Evolutionary conservation across 1,284 basidiomycete species (phyloP).

Genomic region (Mycosarcoma maydis): DNA sequence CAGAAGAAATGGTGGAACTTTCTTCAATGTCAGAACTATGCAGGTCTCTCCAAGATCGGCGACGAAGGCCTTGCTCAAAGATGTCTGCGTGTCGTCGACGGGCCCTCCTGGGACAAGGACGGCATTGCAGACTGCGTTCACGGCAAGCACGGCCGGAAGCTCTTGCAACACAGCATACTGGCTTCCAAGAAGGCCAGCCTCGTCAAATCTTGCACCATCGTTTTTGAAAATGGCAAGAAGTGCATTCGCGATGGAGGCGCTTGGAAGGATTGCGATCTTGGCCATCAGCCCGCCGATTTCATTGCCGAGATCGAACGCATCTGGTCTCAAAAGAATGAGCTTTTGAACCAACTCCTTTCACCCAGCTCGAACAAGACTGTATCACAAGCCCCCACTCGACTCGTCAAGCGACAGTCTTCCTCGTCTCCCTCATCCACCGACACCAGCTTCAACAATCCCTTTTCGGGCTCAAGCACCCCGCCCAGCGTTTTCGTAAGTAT

Average conservation of each 20-base stretch:
- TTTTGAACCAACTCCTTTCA: background rate
- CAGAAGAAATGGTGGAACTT: constrained; percentile 57
- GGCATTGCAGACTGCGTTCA: constrained; percentile 50
- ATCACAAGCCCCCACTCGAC: constrained; percentile 4
- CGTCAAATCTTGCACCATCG: constrained; percentile 45
- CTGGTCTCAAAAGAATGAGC: constrained; percentile 32
- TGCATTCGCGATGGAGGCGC: constrained; percentile 51
- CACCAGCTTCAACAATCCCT: constrained; percentile 16
- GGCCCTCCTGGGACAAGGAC: constrained; percentile 47
- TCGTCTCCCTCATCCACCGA: constrained; percentile 13
- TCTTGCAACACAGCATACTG: constrained; percentile 42
- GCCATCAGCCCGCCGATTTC: constrained; percentile 50
- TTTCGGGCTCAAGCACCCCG: constrained; percentile 38
- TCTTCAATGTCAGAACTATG: constrained; percentile 52
- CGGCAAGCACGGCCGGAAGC: constrained; percentile 39
- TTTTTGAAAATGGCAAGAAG: constrained; percentile 45
- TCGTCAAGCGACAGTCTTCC: constrained; percentile 25
- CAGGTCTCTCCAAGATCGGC: constrained; percentile 46
- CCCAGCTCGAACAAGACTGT: constrained; percentile 1
- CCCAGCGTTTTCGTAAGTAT: constrained; percentile 60
- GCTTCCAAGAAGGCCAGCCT: constrained; percentile 29
- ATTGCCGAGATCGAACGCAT: constrained; percentile 51
- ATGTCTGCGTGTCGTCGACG: constrained; percentile 47
- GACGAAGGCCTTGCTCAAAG: constrained; percentile 39
- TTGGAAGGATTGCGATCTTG: constrained; percentile 57